Evolutionary conservation across 2,329 filamentous ascomycete genomes (phyloP), one percentile per base, ranked within the genome.

Genomic region (Aspergillus fructus): DNA sequence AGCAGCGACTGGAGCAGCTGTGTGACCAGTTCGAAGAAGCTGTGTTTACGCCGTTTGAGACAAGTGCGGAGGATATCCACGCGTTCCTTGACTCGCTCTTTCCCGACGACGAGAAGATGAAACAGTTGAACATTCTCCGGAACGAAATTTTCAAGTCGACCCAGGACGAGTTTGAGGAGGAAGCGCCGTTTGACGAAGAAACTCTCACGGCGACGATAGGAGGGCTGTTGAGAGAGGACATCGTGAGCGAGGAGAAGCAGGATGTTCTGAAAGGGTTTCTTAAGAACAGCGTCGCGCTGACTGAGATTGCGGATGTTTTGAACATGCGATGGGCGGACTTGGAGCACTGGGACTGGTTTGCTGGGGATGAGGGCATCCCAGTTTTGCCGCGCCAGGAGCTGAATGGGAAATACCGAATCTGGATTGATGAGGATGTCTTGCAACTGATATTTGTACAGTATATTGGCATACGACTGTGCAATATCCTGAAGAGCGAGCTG

Each of bases 381-480:
- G 74, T 79, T 21, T 63, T 77, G 51, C 76, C 76, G 27, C 74
- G 75, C 8, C 74, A 72, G 39, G 74, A 77, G 37, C 59, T 76
- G 23, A 79, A 78, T 52, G 77, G 78, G 2, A 79, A 77, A 56
- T 79, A 78, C 58, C 70, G 76, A 2, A 76, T 79, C 52, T 77
- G 77, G 72, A 76, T 78, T 67, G 76, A 79, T 55, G 76, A 80
- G 54, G 77, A 80, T 49, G 72, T 79, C 11, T 64, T 79, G 15
- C 76, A 80, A 59, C 71, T 75, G n/a, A 73, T 79, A 12, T 78
- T 79, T 55, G 69, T 77, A 13, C 76, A 79, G 52, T 78, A 73
- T 55, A 75, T 79, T 39, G 76, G 74, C 2, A 67, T 76, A 27
- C 61, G 63, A 17, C 67, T 76, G 57, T 75, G 72, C 52, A 67